A percentile compares a stretch with the other conserved stretches of the same genome.
Conservation (phyloP, 2,329 filamentous ascomycete species). For the Colletotrichum sp. region DNA sequence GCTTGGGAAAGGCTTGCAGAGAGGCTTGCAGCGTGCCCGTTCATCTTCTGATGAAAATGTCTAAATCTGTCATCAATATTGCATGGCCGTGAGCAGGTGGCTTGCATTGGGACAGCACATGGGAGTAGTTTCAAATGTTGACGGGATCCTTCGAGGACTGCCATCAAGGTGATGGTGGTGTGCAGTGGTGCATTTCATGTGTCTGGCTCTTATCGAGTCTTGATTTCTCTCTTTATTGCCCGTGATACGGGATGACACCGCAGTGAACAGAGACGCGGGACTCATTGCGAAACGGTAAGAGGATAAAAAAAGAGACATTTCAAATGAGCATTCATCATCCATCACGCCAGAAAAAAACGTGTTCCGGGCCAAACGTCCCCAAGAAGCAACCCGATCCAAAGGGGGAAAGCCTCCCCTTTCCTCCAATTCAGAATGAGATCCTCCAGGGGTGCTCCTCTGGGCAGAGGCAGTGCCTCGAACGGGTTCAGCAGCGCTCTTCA, state of each 20-base stretch:
- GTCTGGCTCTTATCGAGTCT: neutral
- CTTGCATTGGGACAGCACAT: conserved; percentile 4
- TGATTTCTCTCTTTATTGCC: neutral
- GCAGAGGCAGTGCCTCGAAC: neutral
- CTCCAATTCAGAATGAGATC: neutral
- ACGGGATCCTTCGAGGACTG: neutral
- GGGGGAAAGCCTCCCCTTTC: neutral
- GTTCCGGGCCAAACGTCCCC: neutral
- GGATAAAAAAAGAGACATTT: neutral
- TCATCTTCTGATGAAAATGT: neutral
- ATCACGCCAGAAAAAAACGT: neutral
- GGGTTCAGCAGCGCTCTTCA: neutral
- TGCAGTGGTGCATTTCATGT: neutral
- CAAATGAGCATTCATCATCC: neutral
- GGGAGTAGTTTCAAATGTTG: neutral
- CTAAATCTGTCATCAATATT: neutral
- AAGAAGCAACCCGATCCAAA: neutral
- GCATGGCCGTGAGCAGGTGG: neutral
- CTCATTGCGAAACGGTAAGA: neutral
- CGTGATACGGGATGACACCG: neutral
- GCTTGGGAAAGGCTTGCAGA: conserved; percentile 14
- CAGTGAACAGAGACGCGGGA: neutral
- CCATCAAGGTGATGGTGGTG: neutral
- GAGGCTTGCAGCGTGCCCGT: conserved; percentile 6
- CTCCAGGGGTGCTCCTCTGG: neutral